Conservation (phyloP, 805 yeast species). For the Ogataea saltuana region DNA sequence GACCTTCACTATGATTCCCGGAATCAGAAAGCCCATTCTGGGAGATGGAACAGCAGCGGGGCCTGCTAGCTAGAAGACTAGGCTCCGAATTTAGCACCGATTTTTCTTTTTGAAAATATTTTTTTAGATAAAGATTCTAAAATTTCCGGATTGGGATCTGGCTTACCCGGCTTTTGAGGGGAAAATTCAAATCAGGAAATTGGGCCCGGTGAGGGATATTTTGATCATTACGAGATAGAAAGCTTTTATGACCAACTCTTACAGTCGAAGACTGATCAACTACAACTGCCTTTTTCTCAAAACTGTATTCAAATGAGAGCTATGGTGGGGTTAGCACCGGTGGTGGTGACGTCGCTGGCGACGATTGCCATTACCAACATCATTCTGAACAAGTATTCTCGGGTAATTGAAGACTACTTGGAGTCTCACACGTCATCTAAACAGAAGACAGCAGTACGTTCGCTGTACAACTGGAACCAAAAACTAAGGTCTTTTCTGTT, state of each 20-base stretch:
- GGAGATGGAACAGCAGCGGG: no score
- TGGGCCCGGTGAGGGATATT: background rate
- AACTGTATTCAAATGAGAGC: background rate
- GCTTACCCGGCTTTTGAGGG: conserved; percentile 1
- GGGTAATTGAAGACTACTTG: conserved; percentile 11
- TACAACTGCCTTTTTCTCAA: background rate
- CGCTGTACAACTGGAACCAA: conserved; percentile 16
- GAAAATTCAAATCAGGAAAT: conserved; percentile 3
- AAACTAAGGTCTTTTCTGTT: conserved; percentile 1
- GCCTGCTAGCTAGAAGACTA: no score
- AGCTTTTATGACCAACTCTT: no score
- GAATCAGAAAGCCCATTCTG: conserved; percentile 6
- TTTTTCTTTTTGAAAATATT: background rate
- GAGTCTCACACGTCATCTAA: conserved; percentile 15
- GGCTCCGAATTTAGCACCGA: no score
- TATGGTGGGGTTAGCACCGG: conserved; percentile 3
- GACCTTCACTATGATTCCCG: conserved; percentile 4
- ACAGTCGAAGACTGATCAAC: no score
- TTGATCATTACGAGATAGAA: background rate
- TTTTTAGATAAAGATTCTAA: background rate
- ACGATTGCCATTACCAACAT: conserved; percentile 5
- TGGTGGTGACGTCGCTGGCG: conserved; percentile 6
- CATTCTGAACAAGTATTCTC: conserved; percentile 7
- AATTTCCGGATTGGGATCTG: conserved; percentile 1
- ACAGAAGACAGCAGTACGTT: conserved; percentile 9